Evolutionary conservation across 495 filamentous ascomycete species (phyloP).

Genomic region (Neurospora sp.): DNA sequence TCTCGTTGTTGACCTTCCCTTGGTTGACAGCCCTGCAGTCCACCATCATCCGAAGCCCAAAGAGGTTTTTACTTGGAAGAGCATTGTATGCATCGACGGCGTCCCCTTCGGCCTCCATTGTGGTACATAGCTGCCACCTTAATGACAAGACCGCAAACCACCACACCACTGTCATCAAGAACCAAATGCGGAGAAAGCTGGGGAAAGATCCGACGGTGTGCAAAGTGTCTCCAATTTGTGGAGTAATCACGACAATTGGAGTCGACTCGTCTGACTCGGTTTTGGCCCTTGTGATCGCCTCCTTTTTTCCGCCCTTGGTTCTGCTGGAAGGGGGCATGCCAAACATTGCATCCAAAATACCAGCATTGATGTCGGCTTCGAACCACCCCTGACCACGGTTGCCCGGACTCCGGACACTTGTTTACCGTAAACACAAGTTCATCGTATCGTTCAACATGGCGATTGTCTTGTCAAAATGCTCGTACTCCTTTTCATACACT

Average conservation of each 20-base stretch:
- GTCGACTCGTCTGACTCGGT: not conserved
- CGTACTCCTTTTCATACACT: constrained; percentile 21
- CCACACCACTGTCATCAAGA: not conserved
- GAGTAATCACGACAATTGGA: not conserved
- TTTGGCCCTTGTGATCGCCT: not conserved
- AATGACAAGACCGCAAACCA: not conserved
- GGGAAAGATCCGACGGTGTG: not conserved
- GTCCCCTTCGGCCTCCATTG: not conserved
- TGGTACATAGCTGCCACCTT: not conserved
- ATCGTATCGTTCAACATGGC: constrained; percentile 64
- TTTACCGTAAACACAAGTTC: constrained; percentile 55
- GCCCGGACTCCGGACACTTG: constrained; percentile 13
- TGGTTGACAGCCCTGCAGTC: not conserved
- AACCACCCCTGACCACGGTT: not conserved
- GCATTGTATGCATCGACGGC: not conserved
- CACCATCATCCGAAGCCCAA: not conserved
- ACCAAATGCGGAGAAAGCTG: not conserved
- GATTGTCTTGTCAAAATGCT: constrained; percentile 56
- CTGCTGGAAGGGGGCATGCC: not conserved
- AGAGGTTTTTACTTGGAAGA: not conserved
- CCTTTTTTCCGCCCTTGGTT: not conserved
- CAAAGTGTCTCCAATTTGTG: not conserved
- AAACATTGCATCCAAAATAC: not conserved
- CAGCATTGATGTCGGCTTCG: not conserved
- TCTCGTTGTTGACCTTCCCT: not conserved